Evolutionary conservation across 805 yeast genomes (phyloP).

Genomic region (Starmerella etchellsii): DNA sequence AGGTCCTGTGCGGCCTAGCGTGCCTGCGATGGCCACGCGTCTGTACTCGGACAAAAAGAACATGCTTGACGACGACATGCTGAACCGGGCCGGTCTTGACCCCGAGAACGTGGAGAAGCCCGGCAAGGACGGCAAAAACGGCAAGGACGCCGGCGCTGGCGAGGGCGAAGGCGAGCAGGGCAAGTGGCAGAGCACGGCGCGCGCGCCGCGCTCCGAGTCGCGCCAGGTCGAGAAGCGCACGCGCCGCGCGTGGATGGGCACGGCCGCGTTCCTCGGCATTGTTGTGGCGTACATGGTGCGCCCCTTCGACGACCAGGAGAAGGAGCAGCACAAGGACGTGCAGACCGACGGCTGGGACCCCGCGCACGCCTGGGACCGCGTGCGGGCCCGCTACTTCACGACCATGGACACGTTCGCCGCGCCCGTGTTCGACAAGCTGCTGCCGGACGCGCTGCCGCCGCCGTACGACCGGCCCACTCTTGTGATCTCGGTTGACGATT

Average conservation of each 20-base stretch:
- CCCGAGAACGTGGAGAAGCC: conserved; percentile 27
- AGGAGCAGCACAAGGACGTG: conserved; percentile 42
- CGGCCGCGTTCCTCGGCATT: conserved; percentile 37
- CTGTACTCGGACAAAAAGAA: conserved; percentile 9
- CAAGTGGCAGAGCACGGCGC: conserved; percentile 43
- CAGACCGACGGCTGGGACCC: conserved; percentile 55
- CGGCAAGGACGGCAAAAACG: conserved; percentile 13
- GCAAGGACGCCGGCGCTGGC: conserved; percentile 11
- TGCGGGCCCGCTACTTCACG: conserved; percentile 56
- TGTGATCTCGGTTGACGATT: conserved; percentile 79
- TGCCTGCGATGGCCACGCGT: too few relatives aligned
- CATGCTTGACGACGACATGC: conserved; percentile 65
- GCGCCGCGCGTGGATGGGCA: conserved; percentile 40
- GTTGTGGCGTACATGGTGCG: conserved; percentile 56
- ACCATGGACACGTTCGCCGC: conserved; percentile 76
- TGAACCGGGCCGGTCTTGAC: conserved; percentile 76
- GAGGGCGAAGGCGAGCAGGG: conserved; percentile 21
- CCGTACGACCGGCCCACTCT: conserved; percentile 90
- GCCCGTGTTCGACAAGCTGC: conserved; percentile 82
- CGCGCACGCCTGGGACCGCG: conserved; percentile 51
- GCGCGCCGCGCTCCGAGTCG: conserved; percentile 28
- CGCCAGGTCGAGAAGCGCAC: conserved; percentile 50
- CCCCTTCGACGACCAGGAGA: conserved; percentile 74
- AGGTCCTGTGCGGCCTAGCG: too few relatives aligned
- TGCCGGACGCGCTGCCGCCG: conserved; percentile 86